Conservation (phyloP, 1,139 yeast species). For the Nadsonia commutata region DNA sequence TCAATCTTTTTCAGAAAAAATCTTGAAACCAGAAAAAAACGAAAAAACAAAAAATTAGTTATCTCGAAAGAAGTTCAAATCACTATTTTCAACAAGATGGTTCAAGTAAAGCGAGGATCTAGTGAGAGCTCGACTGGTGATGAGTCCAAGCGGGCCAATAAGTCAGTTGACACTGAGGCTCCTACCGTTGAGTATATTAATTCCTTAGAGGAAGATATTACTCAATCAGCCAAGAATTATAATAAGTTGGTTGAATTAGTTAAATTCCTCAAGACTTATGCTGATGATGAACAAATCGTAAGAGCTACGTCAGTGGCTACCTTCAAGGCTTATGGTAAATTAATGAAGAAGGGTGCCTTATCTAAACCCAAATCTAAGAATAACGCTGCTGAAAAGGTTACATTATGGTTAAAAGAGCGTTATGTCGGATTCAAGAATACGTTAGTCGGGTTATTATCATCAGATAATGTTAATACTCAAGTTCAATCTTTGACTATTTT, state of each 20-base stretch:
- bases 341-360: slow-evolving; percentile 38
- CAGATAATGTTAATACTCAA: slow-evolving; percentile 30
- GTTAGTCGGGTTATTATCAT: slow-evolving; percentile 25
- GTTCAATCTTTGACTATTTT: slow-evolving; percentile 50
- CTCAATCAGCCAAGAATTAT: slow-evolving; percentile 31
- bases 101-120: too few relatives aligned
- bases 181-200: slow-evolving; percentile 20
- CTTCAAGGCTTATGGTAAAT: slow-evolving; percentile 40
- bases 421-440: slow-evolving; percentile 41
- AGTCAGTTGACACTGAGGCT: background rate
- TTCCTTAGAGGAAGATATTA: slow-evolving; percentile 23
- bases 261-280: slow-evolving; percentile 21
- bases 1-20: too few relatives aligned
- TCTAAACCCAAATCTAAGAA: slow-evolving; percentile 21
- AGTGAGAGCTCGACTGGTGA: background rate
- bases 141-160: slow-evolving; percentile 1
- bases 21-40: slow-evolving; percentile 3
- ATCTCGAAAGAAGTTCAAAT: too few relatives aligned
- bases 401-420: slow-evolving; percentile 43
- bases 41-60: slow-evolving; percentile 1
- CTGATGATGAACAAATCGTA: slow-evolving; percentile 17
- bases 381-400: slow-evolving; percentile 25
- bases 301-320: slow-evolving; percentile 30
- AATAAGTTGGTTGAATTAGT: slow-evolving; percentile 38
- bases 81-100: too few relatives aligned